Conservation (phyloP, 75 land plant species). For the Sequoiadendron giganteum region DNA sequence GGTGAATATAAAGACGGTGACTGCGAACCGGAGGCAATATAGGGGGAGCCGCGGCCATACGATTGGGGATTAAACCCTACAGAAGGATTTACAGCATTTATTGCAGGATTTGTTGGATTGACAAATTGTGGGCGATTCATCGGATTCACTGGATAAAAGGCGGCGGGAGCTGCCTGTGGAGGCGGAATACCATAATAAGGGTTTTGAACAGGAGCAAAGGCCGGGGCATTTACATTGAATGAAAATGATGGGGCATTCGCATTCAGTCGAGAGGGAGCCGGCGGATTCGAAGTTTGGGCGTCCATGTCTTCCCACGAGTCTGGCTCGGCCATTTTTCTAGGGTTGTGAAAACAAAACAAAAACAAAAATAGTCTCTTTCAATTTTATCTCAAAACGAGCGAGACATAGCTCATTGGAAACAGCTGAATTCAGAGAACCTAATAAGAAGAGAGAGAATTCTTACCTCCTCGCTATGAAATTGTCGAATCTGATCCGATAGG, state of each 20-base stretch:
- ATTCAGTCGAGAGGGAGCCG: conserved; percentile 5
- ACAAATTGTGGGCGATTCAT: neutral
- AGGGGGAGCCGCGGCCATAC: neutral
- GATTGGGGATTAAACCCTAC: neutral
- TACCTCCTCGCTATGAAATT: neutral
- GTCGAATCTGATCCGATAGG: neutral
- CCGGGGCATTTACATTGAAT: neutral
- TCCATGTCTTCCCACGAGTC: conserved; percentile 14
- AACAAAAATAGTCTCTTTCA: neutral
- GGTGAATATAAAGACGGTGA: neutral
- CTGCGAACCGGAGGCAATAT: neutral
- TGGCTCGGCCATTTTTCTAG: conserved; percentile 1
- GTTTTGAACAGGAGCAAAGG: neutral
- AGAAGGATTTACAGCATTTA: neutral
- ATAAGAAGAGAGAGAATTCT: neutral
- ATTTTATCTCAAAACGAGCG: neutral
- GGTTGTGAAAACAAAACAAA: neutral
- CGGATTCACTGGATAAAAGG: neutral
- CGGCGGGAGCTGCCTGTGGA: neutral
- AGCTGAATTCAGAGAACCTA: neutral
- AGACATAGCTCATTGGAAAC: neutral
- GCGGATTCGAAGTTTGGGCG: neutral
- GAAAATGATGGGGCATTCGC: neutral
- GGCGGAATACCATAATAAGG: neutral
- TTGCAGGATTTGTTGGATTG: neutral